Conservation (phyloP, 306 rosid species). For the Vigna hirtella region DNA sequence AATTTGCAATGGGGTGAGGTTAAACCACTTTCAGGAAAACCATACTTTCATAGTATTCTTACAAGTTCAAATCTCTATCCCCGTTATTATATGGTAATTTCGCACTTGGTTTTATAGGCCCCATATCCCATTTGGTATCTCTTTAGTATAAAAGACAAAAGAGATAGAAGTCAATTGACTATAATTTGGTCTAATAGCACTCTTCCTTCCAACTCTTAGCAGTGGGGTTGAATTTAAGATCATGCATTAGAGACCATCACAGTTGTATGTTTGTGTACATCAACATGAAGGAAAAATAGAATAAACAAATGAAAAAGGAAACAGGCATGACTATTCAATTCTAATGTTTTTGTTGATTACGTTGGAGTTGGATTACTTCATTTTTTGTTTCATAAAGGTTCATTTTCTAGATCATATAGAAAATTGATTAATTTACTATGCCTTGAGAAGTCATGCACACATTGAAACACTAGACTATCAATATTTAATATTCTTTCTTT, state of each 20-base stretch:
- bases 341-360: conserved; percentile 25
- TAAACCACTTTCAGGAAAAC: conserved; percentile 62
- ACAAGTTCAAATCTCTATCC: conserved; percentile 43
- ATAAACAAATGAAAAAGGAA: neutral
- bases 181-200: conserved; percentile 17
- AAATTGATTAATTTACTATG: neutral
- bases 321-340: conserved; percentile 8
- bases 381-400: conserved; percentile 14
- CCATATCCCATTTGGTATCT: neutral
- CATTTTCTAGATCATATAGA: neutral
- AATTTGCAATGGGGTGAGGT: conserved; percentile 45
- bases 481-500: conserved; percentile 10
- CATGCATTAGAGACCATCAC: neutral
- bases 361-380: neutral
- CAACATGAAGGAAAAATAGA: conserved; percentile 8
- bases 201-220: neutral
- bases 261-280: conserved; percentile 4
- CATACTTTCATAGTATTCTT: conserved; percentile 46
- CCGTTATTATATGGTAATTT: conserved; percentile 51
- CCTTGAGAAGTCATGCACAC: neutral
- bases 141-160: neutral
- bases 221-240: conserved; percentile 1
- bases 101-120: neutral
- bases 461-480: neutral
- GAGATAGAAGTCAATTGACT: neutral